Evolutionary conservation across 208 protist genomes (phyloP), one percentile per base, ranked within the genome.

Genomic region (Herpetomonas muscarum): DNA sequence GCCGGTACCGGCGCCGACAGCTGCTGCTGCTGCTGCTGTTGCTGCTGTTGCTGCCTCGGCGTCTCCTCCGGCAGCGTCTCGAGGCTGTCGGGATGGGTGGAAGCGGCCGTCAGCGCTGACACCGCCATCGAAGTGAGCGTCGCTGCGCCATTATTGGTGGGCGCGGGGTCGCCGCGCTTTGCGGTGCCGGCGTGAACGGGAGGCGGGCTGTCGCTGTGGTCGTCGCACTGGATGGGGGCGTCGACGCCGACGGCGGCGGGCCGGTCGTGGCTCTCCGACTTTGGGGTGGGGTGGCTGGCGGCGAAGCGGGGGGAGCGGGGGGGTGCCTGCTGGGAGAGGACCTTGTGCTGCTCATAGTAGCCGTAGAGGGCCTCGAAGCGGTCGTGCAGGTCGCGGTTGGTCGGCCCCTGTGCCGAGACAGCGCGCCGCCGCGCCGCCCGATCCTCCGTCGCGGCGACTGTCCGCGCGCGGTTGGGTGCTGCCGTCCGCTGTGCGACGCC

Each of bases 321-420:
- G 5, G 53, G 30, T 3, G 34, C 47, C 42, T 75, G 50, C 49
- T 65, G 66, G 5, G 41, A 6, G 17, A 24, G 41, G 19, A 46
- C 41, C 44, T 72, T 71, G 26, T 72, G 65, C 6, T 60, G 44
- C 31, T 73, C 74, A 52, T 87, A 90, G 55, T 76, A 88, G 22
- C 76, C 86, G 6, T 73, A 65, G 19, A 93, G 78, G 25, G 72
- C 72, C 49, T 76, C 49, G 50, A 90, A 85, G 48, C 86, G 79
- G 26, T 70, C 71, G 24, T 59, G 64, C 22, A 93, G 74, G 55
- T 93, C 75, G 7, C 55, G 58, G 26, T 53, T 83, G 4, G 86
- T 78, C 28, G 82, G 86, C 0, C 67, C 78, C 10, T 67, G 59
- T 17, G 70, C 74, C 21, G 81, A 87, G 13, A 39, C 50, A 31